These are phyloP conservation scores for Citrus maxima DNA, from an alignment of 345 rosid species.

Conservation along the genomic window DNA sequence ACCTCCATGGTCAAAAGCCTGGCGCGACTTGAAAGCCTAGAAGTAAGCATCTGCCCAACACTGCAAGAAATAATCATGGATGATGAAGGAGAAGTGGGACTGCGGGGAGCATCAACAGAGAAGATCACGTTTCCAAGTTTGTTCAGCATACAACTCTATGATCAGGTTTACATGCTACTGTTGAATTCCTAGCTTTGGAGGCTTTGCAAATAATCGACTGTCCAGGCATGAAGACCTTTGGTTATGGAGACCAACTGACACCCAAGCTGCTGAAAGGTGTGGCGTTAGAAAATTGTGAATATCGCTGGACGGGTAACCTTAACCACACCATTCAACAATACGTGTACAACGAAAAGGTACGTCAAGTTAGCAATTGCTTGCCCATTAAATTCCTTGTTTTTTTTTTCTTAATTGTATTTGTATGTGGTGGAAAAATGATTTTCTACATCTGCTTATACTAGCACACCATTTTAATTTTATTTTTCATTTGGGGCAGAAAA, in stretches of 20 bases:
- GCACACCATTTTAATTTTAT: no score
- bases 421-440: no score
- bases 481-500: no score
- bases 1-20: not conserved
- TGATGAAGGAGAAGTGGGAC: not conserved
- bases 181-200: not conserved
- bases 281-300: rapidly evolving
- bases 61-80: not conserved
- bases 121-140: slow-evolving; percentile 2
- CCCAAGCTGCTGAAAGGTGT: not conserved
- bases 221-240: not conserved
- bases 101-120: not conserved
- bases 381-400: no score
- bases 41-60: not conserved
- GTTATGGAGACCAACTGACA: not conserved
- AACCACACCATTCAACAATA: not conserved
- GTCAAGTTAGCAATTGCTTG: no score
- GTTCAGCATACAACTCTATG: not conserved
- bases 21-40: not conserved
- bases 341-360: no score
- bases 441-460: no score
- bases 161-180: not conserved
- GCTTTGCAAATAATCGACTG: not conserved
- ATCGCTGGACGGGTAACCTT: not conserved
- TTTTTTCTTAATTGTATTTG: no score